Conservation (phyloP, 73 alveolate species). For the Stentor coeruleus region DNA sequence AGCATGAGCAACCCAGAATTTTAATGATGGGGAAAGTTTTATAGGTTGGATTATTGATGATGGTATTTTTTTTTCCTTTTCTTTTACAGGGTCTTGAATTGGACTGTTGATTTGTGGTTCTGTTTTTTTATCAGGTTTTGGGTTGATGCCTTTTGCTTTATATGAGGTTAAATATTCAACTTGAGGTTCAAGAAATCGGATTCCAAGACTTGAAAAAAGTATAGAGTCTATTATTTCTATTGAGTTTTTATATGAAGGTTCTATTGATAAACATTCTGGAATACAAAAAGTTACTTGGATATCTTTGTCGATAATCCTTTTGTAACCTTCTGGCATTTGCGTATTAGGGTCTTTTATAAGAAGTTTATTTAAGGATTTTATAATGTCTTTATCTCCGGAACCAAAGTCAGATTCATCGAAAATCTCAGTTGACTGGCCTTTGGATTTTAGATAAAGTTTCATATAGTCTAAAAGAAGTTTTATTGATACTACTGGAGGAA, state of each 20-base stretch:
- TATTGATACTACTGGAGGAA: constrained; percentile 56
- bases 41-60: neutral
- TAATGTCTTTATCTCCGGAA: constrained; percentile 49
- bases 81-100: neutral
- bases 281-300: constrained; percentile 33
- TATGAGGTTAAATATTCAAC: neutral
- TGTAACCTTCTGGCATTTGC: constrained; percentile 65
- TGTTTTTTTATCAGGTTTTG: neutral
- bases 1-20: constrained; percentile 14
- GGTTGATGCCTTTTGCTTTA: constrained; percentile 8
- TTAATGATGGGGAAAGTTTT: constrained; percentile 2
- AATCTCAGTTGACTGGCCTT: constrained; percentile 50
- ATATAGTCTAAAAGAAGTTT: constrained; percentile 19
- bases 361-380: constrained; percentile 48
- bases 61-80: neutral
- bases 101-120: neutral
- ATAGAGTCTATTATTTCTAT: neutral
- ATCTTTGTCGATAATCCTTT: constrained; percentile 32
- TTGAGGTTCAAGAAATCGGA: neutral
- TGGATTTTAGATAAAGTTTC: constrained; percentile 36
- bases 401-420: constrained; percentile 70
- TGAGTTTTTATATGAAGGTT: neutral
- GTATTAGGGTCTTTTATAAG: constrained; percentile 47
- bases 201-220: neutral
- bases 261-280: constrained; percentile 19